Conservation (phyloP, 1,284 basidiomycete genomes). For the Papiliotrema flavescens region DNA sequence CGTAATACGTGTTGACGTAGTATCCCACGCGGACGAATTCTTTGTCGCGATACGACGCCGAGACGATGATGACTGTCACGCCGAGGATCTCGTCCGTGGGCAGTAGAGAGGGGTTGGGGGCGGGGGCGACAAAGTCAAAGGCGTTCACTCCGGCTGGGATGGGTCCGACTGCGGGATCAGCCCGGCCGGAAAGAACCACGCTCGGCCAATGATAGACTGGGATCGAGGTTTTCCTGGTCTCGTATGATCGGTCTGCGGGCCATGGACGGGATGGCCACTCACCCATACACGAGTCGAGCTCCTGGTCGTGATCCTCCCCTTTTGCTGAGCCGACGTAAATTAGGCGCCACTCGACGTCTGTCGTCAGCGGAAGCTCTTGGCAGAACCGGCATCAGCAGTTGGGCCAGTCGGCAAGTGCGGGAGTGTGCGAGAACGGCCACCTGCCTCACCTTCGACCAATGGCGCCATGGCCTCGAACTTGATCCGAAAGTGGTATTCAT, state of each 20-base stretch:
- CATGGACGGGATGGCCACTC: conserved; percentile 15
- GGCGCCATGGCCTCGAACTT: conserved; percentile 97
- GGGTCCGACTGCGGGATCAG: conserved; percentile 65
- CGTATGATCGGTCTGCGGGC: background rate
- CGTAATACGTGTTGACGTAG: conserved; percentile 99
- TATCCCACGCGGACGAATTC: conserved; percentile 99
- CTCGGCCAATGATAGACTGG: no score
- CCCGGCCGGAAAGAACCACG: background rate
- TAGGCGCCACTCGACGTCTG: conserved; percentile 96
- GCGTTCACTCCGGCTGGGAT: conserved; percentile 92
- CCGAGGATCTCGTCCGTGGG: conserved; percentile 65
- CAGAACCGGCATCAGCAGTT: no score
- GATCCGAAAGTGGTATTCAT: conserved; percentile 90
- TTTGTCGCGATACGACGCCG: conserved; percentile 84
- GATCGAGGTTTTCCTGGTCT: no score
- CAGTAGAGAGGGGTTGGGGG: conserved; percentile 69
- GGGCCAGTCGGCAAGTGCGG: no score
- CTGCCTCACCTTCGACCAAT: conserved; percentile 73
- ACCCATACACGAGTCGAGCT: conserved; percentile 88
- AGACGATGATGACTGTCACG: conserved; percentile 91
- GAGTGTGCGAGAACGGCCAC: no score
- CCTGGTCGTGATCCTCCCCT: conserved; percentile 87
- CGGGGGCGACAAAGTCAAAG: conserved; percentile 83
- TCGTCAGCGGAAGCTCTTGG: background rate
- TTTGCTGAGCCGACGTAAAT: conserved; percentile 96